These are phyloP conservation scores for Artemisia tridentata DNA, from an alignment of 129 eudicot species.

Conservation along the genomic window DNA sequence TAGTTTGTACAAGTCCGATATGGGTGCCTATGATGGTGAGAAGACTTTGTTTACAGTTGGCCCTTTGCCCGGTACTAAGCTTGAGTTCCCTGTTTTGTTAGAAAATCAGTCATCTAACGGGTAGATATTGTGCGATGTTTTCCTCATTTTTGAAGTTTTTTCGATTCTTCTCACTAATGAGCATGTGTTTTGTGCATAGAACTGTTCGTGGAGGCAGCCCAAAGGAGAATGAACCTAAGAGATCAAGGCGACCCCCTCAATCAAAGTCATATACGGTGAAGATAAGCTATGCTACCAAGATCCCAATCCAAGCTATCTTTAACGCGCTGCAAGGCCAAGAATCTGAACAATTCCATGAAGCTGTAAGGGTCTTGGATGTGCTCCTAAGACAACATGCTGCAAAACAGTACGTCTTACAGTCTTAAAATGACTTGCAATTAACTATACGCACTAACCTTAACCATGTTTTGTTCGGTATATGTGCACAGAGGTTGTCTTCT, in stretches of 20 bases:
- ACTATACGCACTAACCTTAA: background rate
- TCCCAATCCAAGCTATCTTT: conserved; percentile 74
- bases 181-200: conserved; percentile 13
- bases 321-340: conserved; percentile 67
- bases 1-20: conserved; percentile 24
- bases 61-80: conserved; percentile 39
- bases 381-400: conserved; percentile 89
- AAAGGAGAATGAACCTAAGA: conserved; percentile 34
- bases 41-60: conserved; percentile 49
- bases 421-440: background rate
- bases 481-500: conserved; percentile 86
- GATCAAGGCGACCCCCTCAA: conserved; percentile 36
- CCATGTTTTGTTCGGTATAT: background rate
- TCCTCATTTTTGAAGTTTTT: background rate
- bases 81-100: conserved; percentile 46
- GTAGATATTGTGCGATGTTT: conserved; percentile 13
- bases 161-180: background rate
- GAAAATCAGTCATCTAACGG: conserved; percentile 41
- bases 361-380: conserved; percentile 71
- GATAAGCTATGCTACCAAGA: conserved; percentile 72
- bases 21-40: conserved; percentile 49
- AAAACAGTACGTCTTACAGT: conserved; percentile 51
- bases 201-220: conserved; percentile 29
- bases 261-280: conserved; percentile 59
- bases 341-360: conserved; percentile 71